Percentiles rank a stretch among this genome's conserved stretches.
Conservation (phyloP, 768 basidiomycete genomes). For the Kwoniella shandongensis region DNA sequence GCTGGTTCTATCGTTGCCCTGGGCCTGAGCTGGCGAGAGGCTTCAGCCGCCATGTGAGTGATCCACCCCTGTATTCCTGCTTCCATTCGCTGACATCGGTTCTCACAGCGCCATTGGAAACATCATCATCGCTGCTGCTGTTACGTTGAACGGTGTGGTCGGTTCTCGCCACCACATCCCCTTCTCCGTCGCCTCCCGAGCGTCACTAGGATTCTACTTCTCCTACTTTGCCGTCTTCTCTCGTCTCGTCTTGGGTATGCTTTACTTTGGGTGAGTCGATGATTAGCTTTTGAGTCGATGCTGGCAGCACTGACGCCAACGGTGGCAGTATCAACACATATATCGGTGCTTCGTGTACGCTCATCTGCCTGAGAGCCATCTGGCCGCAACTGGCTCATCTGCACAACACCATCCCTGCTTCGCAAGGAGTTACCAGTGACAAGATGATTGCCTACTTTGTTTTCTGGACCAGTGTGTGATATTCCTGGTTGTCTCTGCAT, state of each 20-base stretch:
- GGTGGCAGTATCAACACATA: constrained; percentile 46
- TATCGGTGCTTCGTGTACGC: constrained; percentile 48
- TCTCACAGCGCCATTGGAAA: constrained; percentile 72
- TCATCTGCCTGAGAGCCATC: constrained; percentile 51
- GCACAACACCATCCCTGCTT: constrained; percentile 34
- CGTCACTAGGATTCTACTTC: constrained; percentile 86
- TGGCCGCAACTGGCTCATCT: constrained; percentile 44
- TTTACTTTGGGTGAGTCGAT: constrained; percentile 60
- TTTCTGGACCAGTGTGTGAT: constrained; percentile 45
- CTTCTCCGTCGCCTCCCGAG: constrained; percentile 75
- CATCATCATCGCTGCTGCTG: constrained; percentile 67
- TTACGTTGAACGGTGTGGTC: constrained; percentile 75
- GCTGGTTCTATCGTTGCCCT: constrained; percentile 44
- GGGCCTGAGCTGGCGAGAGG: constrained; percentile 45
- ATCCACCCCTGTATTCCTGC: background rate
- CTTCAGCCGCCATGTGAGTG: constrained; percentile 44
- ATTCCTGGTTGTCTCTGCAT: background rate
- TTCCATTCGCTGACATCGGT: constrained; percentile 14
- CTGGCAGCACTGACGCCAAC: no score
- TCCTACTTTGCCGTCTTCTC: constrained; percentile 82
- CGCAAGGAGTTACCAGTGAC: constrained; percentile 42
- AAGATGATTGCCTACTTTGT: constrained; percentile 49
- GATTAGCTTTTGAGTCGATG: background rate
- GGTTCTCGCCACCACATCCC: constrained; percentile 75
- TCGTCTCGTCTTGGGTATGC: constrained; percentile 71